A percentile compares a stretch with the other conserved stretches of the same genome.
phyloP scores from a whole-genome alignment of 305 asterid genomes.

The Salvia sclarea region DNA sequence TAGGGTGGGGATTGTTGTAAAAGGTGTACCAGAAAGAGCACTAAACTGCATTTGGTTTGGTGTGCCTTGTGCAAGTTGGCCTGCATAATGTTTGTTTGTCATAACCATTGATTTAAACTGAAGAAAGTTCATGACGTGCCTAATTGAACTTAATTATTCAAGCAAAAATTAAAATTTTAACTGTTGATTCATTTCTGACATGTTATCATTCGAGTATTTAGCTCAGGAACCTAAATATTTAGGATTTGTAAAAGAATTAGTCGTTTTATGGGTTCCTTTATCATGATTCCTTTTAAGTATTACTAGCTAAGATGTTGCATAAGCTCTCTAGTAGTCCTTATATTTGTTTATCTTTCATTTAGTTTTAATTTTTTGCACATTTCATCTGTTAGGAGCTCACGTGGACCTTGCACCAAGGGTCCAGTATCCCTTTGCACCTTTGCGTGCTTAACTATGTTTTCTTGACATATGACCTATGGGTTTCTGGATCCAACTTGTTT shows the following conservation, averaged over 20 bases:
- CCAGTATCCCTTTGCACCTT: neutral
- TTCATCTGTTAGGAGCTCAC: neutral
- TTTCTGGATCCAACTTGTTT: conserved; percentile 12
- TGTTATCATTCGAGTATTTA: neutral
- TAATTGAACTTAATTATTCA: neutral
- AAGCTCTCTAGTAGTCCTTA: neutral
- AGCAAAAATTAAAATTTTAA: neutral
- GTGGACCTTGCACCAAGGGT: neutral
- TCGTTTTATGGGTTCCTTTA: neutral
- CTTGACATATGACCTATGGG: conserved; percentile 15
- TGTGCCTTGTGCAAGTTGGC: neutral
- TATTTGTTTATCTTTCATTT: neutral
- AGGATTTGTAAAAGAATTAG: neutral
- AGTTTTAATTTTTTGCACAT: neutral
- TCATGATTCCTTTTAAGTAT: neutral
- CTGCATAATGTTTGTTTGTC: neutral
- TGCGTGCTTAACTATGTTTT: neutral
- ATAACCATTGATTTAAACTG: neutral
- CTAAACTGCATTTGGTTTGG: neutral
- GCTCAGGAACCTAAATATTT: neutral
- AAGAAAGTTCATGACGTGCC: neutral
- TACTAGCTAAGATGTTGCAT: neutral
- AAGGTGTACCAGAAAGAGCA: neutral
- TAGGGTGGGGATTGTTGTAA: neutral
- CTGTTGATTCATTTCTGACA: neutral